Conservation (phyloP, 805 yeast species). For the Yarrowia sp. region DNA sequence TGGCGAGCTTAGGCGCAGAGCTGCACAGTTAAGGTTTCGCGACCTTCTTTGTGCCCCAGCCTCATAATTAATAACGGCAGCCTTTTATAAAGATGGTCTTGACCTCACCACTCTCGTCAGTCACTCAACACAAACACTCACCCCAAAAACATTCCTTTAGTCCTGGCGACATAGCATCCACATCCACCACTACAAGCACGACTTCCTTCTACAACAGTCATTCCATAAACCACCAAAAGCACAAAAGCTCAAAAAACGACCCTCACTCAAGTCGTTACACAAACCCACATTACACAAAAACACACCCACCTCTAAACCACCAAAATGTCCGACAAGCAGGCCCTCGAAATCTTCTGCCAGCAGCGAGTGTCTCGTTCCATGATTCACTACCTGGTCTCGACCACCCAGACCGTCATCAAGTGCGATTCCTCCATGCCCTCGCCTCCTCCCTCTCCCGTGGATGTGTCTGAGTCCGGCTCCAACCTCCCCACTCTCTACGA, state of each 20-base stretch:
- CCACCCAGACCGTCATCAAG: slow-evolving; percentile 42
- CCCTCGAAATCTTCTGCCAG: slow-evolving; percentile 44
- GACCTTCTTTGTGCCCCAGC: slow-evolving; percentile 23
- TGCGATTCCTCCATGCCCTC: slow-evolving; percentile 38
- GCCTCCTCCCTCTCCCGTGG: slow-evolving; percentile 29
- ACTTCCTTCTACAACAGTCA: no score
- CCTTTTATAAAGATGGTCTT: background rate
- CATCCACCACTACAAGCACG: no score
- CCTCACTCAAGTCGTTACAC: background rate
- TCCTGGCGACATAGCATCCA: no score
- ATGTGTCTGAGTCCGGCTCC: slow-evolving; percentile 12
- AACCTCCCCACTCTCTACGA: slow-evolving; percentile 36
- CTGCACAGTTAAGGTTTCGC: slow-evolving; percentile 5
- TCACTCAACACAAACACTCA: background rate
- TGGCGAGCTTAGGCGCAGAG: background rate
- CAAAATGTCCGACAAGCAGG: slow-evolving; percentile 39
- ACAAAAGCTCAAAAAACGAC: background rate
- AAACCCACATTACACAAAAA: background rate
- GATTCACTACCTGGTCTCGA: slow-evolving; percentile 45
- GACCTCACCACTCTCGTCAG: no score
- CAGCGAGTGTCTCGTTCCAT: slow-evolving; percentile 44
- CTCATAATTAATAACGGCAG: slow-evolving; percentile 20
- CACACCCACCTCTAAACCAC: background rate
- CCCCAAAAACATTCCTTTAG: background rate
- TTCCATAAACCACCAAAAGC: no score